Evolutionary conservation across 2,329 filamentous ascomycete genomes (phyloP).

Genomic region (Colletotrichum graminicola): DNA sequence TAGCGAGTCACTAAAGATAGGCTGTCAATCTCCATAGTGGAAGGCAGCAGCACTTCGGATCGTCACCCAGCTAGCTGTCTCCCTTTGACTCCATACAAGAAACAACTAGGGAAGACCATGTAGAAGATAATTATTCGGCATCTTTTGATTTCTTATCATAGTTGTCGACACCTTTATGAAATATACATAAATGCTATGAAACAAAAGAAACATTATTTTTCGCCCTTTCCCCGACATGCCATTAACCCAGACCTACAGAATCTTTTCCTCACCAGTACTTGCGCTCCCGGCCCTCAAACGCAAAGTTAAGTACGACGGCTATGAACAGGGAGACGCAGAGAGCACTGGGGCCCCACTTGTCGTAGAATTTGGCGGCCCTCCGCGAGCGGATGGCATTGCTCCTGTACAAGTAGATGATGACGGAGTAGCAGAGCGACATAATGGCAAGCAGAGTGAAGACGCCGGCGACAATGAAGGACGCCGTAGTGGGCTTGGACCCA

Average conservation of each 20-base stretch:
- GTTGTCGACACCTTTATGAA: conserved; percentile 1
- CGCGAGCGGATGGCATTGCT: conserved; percentile 86
- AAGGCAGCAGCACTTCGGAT: neutral
- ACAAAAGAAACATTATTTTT: neutral
- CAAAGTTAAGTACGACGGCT: conserved; percentile 85
- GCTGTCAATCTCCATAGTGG: neutral
- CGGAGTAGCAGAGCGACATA: conserved; percentile 82
- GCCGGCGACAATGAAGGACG: conserved; percentile 77
- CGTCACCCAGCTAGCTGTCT: neutral
- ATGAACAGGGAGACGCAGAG: conserved; percentile 80
- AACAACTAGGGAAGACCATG: neutral
- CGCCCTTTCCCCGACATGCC: neutral
- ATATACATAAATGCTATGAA: neutral
- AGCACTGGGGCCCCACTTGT: conserved; percentile 84
- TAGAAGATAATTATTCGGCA: neutral
- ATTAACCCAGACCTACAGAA: neutral
- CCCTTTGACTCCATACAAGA: neutral
- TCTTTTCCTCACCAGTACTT: conserved; percentile 58
- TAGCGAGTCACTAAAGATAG: neutral
- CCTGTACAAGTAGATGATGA: conserved; percentile 88
- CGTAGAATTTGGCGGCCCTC: conserved; percentile 90
- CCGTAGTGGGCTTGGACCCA: conserved; percentile 66
- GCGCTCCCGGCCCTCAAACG: conserved; percentile 76
- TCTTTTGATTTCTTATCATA: neutral
- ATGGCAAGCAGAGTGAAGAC: conserved; percentile 87